Evolutionary conservation across 331 rosid genomes (phyloP).

Genomic region (Quercus phellos): DNA sequence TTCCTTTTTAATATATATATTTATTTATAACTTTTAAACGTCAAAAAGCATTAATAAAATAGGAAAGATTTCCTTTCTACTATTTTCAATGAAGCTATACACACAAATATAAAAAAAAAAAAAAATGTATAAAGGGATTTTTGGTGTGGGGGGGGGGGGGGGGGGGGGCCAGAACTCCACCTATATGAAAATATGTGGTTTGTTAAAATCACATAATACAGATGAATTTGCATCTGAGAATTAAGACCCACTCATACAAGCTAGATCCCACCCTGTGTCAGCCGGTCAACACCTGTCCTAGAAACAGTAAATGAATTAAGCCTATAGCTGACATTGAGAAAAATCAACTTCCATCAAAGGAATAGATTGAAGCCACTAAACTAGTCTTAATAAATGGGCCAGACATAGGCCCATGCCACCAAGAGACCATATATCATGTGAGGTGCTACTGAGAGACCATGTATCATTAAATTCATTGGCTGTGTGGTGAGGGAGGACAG

Average conservation of each 20-base stretch:
- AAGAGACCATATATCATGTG: neutral
- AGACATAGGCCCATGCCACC: neutral
- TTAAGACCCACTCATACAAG: neutral
- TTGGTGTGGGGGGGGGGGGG: no score
- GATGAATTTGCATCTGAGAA: constrained; percentile 10
- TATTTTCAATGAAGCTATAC: no score
- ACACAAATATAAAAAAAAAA: no score
- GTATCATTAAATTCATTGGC: neutral
- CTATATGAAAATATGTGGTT: neutral
- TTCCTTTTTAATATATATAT: no score
- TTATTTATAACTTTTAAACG: no score
- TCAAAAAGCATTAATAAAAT: no score
- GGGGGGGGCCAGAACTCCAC: no score
- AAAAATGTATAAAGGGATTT: no score
- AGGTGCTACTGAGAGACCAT: neutral
- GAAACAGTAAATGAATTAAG: neutral
- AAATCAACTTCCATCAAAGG: neutral
- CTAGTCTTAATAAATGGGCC: neutral
- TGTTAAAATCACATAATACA: neutral
- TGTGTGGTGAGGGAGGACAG: neutral
- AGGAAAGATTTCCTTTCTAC: no score
- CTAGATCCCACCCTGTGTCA: neutral
- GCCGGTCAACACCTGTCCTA: neutral
- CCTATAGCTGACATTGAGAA: neutral
- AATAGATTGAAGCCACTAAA: neutral